Evolutionary conservation across 2,329 filamentous ascomycete species (phyloP).

Genomic region (Phaeosphaeria sp.): DNA sequence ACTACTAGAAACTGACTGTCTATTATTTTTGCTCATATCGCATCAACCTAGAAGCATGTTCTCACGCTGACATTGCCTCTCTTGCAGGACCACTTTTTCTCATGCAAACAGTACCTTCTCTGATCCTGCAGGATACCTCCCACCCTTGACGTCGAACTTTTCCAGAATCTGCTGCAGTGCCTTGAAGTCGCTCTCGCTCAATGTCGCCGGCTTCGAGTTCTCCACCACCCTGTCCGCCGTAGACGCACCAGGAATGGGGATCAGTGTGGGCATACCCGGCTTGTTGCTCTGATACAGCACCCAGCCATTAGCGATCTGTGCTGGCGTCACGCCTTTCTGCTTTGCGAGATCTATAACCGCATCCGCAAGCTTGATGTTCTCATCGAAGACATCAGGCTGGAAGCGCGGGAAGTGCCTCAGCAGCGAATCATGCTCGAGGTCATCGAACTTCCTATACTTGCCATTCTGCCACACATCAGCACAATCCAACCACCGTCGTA

Average conservation of each 20-base stretch:
- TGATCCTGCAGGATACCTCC: slow-evolving; percentile 42
- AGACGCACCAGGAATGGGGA: slow-evolving; percentile 72
- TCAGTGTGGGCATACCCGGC: slow-evolving; percentile 63
- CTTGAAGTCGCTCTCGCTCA: slow-evolving; percentile 57
- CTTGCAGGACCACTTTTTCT: slow-evolving; percentile 1
- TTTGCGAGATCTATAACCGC: slow-evolving; percentile 66
- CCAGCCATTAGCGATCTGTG: slow-evolving; percentile 74
- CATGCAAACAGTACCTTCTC: slow-evolving; percentile 17
- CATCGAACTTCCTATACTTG: slow-evolving; percentile 57
- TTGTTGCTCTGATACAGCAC: slow-evolving; percentile 57
- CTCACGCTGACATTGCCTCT: slow-evolving; percentile 16
- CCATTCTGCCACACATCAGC: slow-evolving; percentile 45
- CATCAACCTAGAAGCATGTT: background rate
- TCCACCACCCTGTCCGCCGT: slow-evolving; percentile 64
- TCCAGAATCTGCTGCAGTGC: slow-evolving; percentile 61
- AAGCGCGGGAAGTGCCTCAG: slow-evolving; percentile 64
- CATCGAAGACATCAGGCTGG: slow-evolving; percentile 67
- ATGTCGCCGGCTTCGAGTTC: slow-evolving; percentile 64
- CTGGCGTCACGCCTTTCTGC: slow-evolving; percentile 64
- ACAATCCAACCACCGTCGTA: background rate
- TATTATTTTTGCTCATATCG: background rate
- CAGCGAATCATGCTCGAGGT: slow-evolving; percentile 65
- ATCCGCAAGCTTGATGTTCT: slow-evolving; percentile 69
- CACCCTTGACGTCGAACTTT: slow-evolving; percentile 52
- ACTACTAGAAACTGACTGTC: slow-evolving; percentile 58